Conservation (phyloP, 208 protist genomes). For the Crithidia expoeki region DNA sequence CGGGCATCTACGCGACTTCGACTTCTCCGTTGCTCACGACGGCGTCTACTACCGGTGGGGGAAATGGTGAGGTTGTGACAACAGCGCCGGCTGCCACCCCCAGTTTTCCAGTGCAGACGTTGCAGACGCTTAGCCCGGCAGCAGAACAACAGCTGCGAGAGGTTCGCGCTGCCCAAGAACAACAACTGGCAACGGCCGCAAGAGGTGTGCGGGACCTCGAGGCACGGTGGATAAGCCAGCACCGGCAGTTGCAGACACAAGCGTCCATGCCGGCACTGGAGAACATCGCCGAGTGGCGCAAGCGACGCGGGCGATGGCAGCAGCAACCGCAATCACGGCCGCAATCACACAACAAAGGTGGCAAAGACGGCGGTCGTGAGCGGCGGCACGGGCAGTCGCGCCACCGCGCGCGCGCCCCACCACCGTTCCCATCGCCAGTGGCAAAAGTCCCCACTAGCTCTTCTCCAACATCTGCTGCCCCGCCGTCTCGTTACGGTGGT, state of each 20-base stretch:
- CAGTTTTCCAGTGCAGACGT: not conserved
- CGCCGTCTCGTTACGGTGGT: not conserved
- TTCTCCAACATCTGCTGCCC: not conserved
- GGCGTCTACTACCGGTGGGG: not conserved
- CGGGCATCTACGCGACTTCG: not conserved
- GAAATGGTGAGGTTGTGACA: too few relatives aligned
- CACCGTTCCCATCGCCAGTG: not conserved
- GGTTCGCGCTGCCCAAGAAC: conserved; percentile 10
- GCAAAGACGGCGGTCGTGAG: not conserved
- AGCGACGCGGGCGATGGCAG: conserved; percentile 9
- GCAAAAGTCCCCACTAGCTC: not conserved
- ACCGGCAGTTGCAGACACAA: conserved; percentile 19
- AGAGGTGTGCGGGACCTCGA: conserved; percentile 13
- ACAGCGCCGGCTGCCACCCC: not conserved
- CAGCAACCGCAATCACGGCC: not conserved
- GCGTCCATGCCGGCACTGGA: conserved; percentile 12
- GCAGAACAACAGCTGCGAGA: conserved; percentile 23
- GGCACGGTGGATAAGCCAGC: conserved; percentile 21
- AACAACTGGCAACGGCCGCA: not conserved
- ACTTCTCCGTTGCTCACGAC: conserved; percentile 1
- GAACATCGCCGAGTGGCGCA: conserved; percentile 21
- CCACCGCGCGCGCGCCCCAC: conserved; percentile 2
- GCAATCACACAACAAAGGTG: not conserved
- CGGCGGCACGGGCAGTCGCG: conserved; percentile 3
- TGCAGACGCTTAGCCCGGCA: conserved; percentile 11